These are phyloP conservation scores for Lumnitzera littorea DNA, from an alignment of 345 rosid genomes.

Conservation along the genomic window DNA sequence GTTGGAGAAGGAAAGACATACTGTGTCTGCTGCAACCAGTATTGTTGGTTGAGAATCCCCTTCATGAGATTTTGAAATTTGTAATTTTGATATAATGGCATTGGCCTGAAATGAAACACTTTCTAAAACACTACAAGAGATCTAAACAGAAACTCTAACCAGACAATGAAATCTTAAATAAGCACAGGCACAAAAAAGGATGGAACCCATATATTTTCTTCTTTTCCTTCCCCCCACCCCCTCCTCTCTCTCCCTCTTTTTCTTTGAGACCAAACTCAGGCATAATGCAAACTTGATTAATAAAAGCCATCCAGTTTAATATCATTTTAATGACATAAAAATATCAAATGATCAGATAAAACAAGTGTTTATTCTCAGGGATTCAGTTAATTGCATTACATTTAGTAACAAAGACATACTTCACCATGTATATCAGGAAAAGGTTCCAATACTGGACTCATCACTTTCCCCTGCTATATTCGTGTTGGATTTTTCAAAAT, in stretches of 20 bases:
- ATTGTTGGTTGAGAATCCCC: constrained; percentile 32
- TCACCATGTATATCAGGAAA: too few relatives aligned
- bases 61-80: constrained; percentile 11
- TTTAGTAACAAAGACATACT: too few relatives aligned
- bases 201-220: neutral
- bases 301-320: neutral
- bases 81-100: constrained; percentile 48
- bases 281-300: too few relatives aligned
- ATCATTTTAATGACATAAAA: neutral
- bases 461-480: too few relatives aligned
- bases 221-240: too few relatives aligned
- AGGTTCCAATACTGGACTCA: too few relatives aligned
- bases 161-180: constrained; percentile 1
- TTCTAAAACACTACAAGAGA: neutral
- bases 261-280: too few relatives aligned
- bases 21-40: constrained; percentile 69
- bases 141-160: neutral
- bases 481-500: too few relatives aligned
- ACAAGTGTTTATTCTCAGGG: too few relatives aligned
- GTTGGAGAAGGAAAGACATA: constrained; percentile 26
- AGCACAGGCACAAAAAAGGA: constrained; percentile 1
- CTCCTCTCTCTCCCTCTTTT: too few relatives aligned
- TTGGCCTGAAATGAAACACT: constrained; percentile 52
- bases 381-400: too few relatives aligned
- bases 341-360: neutral